These are phyloP conservation scores for Monosporascus sp. DNA, from an alignment of 2,329 filamentous ascomycete species.

Conservation along the genomic window DNA sequence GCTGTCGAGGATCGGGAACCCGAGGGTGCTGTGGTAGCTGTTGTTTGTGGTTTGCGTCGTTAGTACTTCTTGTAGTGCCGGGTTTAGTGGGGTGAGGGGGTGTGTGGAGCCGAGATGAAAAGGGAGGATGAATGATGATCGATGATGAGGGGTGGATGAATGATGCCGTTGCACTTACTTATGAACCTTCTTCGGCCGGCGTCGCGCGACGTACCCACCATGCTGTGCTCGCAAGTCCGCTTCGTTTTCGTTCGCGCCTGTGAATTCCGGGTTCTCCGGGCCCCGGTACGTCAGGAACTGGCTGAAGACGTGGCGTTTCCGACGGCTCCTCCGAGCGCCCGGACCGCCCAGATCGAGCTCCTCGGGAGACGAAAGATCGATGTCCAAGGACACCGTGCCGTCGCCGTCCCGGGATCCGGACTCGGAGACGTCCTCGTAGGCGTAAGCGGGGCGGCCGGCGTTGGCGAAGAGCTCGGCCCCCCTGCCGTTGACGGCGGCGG, in stretches of 20 bases:
- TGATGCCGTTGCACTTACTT: constrained; percentile 17
- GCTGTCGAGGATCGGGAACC: constrained; percentile 76
- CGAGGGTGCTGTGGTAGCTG: constrained; percentile 49
- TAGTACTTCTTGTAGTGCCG: too few relatives aligned
- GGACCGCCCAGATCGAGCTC: constrained; percentile 22
- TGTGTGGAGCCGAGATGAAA: too few relatives aligned
- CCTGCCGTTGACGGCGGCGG: constrained; percentile 17
- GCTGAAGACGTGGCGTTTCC: constrained; percentile 35
- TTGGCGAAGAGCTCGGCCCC: constrained; percentile 18
- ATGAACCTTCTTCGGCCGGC: constrained; percentile 22
- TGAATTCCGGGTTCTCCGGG: constrained; percentile 16
- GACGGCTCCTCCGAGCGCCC: constrained; percentile 14
- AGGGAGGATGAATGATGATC: too few relatives aligned
- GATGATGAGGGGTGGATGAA: background rate
- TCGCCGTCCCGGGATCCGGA: constrained; percentile 22
- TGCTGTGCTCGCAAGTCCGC: constrained; percentile 11
- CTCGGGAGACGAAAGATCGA: constrained; percentile 35
- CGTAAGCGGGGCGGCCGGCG: constrained; percentile 23
- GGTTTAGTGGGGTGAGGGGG: too few relatives aligned
- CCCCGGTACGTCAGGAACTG: constrained; percentile 32
- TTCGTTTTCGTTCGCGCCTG: constrained; percentile 19
- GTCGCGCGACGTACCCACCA: constrained; percentile 10
- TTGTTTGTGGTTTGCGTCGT: background rate
- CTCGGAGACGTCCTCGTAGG: constrained; percentile 23
- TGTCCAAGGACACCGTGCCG: constrained; percentile 28